These are phyloP conservation scores for Takashimella koratensis DNA, from an alignment of 1,284 basidiomycete species.

Conservation along the genomic window DNA sequence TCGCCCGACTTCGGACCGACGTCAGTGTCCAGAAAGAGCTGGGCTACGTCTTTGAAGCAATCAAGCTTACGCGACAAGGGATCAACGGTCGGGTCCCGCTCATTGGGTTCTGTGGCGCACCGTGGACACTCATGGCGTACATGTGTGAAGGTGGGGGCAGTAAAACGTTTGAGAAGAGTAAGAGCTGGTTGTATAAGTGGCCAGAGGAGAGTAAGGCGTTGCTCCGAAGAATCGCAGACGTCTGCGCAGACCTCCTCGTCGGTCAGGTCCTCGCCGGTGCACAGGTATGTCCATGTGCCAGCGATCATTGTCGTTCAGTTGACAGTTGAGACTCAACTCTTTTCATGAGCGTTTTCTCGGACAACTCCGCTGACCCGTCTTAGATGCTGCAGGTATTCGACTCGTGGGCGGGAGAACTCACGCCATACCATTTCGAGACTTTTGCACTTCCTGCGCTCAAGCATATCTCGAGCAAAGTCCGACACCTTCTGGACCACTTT, in stretches of 20 bases:
- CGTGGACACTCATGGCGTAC: conserved; percentile 94
- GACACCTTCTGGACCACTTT: conserved; percentile 56
- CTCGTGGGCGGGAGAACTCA: conserved; percentile 87
- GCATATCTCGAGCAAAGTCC: conserved; percentile 57
- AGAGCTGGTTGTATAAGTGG: conserved; percentile 87
- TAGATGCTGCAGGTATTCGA: conserved; percentile 94
- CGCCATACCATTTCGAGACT: conserved; percentile 72
- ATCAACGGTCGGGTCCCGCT: conserved; percentile 83
- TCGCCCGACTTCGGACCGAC: conserved; percentile 57
- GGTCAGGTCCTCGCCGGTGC: conserved; percentile 90
- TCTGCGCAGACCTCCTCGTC: conserved; percentile 80
- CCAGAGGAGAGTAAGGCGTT: conserved; percentile 75
- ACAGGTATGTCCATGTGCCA: too few species aligned
- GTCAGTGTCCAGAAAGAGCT: conserved; percentile 79
- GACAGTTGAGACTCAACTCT: neutral
- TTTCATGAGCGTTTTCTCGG: neutral
- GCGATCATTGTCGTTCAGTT: too few species aligned
- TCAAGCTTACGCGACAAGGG: conserved; percentile 72
- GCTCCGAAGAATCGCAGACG: conserved; percentile 70
- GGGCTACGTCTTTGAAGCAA: conserved; percentile 84
- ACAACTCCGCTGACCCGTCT: neutral
- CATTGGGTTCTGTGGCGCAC: conserved; percentile 92
- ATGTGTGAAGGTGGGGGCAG: conserved; percentile 93
- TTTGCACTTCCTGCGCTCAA: conserved; percentile 54
- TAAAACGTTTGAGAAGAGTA: conserved; percentile 81